Evolutionary conservation across 2,329 filamentous ascomycete species (phyloP), one percentile per base, ranked within the genome.

Genomic region (Phaeosphaeriaceae sp.): DNA sequence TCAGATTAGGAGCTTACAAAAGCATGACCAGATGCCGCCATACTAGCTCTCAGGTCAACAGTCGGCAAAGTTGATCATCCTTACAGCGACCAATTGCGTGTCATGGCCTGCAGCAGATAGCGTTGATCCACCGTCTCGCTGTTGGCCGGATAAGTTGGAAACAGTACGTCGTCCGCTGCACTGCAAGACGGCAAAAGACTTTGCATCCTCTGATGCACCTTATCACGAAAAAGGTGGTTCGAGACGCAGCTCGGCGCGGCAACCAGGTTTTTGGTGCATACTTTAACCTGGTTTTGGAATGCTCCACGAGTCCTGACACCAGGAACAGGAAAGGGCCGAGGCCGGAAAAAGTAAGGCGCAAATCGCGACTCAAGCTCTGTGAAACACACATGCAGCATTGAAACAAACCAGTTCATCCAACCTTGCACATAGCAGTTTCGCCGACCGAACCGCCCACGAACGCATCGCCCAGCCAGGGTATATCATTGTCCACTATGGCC

Each of bases 331-430:
- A 47, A 36, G 40, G 12, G 6, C 33, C 12, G 28, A 13, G 9
- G 23, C 48, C 43, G 17, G 21, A 49, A 55, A 28, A 9, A 45
- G 54, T 34, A 46, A 54, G 50, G 56, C 39, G 46, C 36, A 21
- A 26, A 20, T 30, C n/a, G 33, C 30, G 23, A 29, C 36, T 36
- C 21, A 37, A 35, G 28, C 15, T 15, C 33, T 21, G 15, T 61
- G 61, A 64, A 64, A 64, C 61, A 36, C 29, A 38, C 33, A 17
- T 54, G 48, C 50, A 50, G 28, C 44, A 39, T 52, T 58, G 34
- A 58, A 64, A 64, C 63, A 59, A 54, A 47, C 42, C 52, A 50
- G 36, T 39, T 48, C 41, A 30, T 46, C 46, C 54, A 51, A 35
- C 30, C 36, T 37, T 43, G 40, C 37, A 36, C 38, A 39, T 28